These are phyloP conservation scores for Sugiyamaella americana DNA, from an alignment of 805 yeast genomes.

Conservation along the genomic window DNA sequence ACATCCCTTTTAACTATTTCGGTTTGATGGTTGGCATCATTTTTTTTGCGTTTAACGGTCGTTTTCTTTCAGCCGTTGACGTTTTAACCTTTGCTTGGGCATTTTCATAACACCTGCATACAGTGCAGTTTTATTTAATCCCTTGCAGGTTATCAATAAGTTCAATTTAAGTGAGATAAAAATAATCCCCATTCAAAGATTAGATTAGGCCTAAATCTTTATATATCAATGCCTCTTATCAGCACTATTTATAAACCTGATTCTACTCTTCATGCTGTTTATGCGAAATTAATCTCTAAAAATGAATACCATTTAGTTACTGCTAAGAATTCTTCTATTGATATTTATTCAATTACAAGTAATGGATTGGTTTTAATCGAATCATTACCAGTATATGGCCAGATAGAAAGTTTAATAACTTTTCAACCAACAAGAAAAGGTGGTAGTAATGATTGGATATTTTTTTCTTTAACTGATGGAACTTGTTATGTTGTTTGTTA, in stretches of 20 bases:
- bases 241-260: background rate
- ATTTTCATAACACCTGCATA: no score
- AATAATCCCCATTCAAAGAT: no score
- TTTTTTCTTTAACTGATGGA: slow-evolving; percentile 2
- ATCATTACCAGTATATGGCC: slow-evolving; percentile 12
- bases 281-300: slow-evolving; percentile 7
- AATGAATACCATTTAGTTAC: slow-evolving; percentile 9
- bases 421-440: slow-evolving; percentile 2
- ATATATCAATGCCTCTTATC: background rate
- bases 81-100: no score
- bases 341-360: slow-evolving; percentile 4
- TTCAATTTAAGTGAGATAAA: no score
- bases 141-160: no score
- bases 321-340: slow-evolving; percentile 6
- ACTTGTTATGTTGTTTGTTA: background rate
- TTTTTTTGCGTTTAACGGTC: no score
- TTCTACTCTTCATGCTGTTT: slow-evolving; percentile 2
- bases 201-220: no score
- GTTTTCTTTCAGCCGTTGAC: no score
- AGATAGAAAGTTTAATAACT: slow-evolving; percentile 4
- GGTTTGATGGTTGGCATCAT: no score
- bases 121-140: no score
- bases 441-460: slow-evolving; percentile 2
- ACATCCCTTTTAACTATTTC: no score
- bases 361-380: slow-evolving; percentile 8